Evolutionary conservation across 768 basidiomycete species (phyloP).

Genomic region (Pisolithus microcarpus): DNA sequence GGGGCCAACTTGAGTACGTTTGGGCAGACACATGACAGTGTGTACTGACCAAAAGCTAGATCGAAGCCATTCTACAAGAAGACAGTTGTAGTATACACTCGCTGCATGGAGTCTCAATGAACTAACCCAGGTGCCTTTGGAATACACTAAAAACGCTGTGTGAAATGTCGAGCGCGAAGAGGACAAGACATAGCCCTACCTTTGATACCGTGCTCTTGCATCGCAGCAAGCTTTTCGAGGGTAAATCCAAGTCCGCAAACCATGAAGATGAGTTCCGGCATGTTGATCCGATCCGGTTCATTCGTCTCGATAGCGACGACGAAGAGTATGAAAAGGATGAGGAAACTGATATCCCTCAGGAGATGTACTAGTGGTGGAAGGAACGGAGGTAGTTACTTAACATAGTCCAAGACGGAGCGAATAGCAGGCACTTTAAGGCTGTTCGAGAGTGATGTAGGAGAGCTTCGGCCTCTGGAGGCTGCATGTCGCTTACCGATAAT

Average conservation of each 20-base stretch:
- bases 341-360: conserved; percentile 40
- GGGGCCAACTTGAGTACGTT: conserved; percentile 1
- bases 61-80: conserved; percentile 79
- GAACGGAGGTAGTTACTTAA: conserved; percentile 46
- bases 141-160: conserved; percentile 49
- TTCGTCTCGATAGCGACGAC: conserved; percentile 74
- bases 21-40: not conserved
- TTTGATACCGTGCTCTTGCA: conserved; percentile 92
- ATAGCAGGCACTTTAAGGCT: conserved; percentile 92
- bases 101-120: conserved; percentile 7
- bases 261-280: conserved; percentile 71
- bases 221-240: conserved; percentile 86
- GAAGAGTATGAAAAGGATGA: conserved; percentile 74
- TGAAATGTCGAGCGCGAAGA: not conserved
- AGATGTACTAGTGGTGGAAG: not conserved
- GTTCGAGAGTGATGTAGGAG: not conserved
- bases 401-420: conserved; percentile 83
- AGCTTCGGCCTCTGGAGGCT: not conserved
- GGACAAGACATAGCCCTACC: conserved; percentile 53
- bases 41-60: conserved; percentile 66
- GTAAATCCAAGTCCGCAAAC: conserved; percentile 74
- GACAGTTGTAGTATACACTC: conserved; percentile 11
- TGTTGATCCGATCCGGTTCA: conserved; percentile 53
- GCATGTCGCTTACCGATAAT: conserved; percentile 63
- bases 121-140: conserved; percentile 76